Evolutionary conservation across 208 protist species (phyloP), one percentile per base, ranked within the genome.

Genomic region (Trypanosoma congolense): DNA sequence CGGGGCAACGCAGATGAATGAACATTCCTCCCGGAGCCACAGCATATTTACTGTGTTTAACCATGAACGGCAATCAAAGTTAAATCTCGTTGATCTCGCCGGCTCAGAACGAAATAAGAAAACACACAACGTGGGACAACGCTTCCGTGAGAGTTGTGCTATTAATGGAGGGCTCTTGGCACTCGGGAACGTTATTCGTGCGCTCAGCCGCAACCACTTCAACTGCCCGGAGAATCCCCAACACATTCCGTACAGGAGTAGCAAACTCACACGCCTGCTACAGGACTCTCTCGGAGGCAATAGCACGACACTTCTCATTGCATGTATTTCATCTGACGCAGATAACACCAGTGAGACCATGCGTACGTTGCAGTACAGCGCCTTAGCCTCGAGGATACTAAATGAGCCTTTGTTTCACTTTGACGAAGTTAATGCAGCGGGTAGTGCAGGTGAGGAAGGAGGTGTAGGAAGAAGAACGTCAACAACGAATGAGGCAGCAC

Each of bases 21-120:
- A 65, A 43, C 70, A 77, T 40, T 92, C 77, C 3, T 92, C 78
- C 30, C 84, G 96, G 26, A 91, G 81, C 29, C 96, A 98, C 57
- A 78, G 89, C 44, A 86, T 98, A 49, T 90, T 97, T 51, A 96
- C 91, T 18, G 68, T 98, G 1, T 87, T 90, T 42, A 75, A 90
- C 51, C 53, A 86, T 40, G 42, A 65, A 26, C 62, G 61, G 19
- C 50, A 49, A 19, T 69, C 70, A 29, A 97, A 95, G 45, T 53
- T 98, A 21, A 80, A 88, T 58, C 63, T 98, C 0, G 96, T 98
- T 25, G 96, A 98, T 62, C 77, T 98, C n/a, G 96, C 96, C 4
- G 87, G 87, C 2, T 88, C 79, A 4, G 87, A 94, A 65, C 68
- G 80, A 1, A 82, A 87, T 61, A 89, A 84, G 56, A 85, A 89